A percentile compares a stretch with the other conserved stretches of the same genome.
Evolutionary conservation across 2,329 filamentous ascomycete species (phyloP).

Genomic region (Botryotinia calthae): DNA sequence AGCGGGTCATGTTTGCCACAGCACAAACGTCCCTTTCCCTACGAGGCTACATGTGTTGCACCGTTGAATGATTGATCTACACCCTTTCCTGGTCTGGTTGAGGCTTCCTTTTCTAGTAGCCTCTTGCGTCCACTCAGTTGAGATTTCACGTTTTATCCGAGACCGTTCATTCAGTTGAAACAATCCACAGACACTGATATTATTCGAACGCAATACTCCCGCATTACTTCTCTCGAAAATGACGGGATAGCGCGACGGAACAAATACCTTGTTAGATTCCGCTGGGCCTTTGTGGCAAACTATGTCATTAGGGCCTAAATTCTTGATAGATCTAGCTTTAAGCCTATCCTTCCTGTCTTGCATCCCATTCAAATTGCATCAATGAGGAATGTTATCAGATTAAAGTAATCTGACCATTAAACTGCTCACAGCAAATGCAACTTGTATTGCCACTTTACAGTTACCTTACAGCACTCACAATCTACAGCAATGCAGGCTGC

Average conservation of each 20-base stretch:
- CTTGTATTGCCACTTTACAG: neutral
- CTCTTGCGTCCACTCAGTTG: neutral
- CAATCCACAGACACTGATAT: neutral
- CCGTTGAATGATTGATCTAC: neutral
- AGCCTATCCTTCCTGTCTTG: neutral
- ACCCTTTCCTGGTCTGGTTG: neutral
- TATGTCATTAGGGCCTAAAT: neutral
- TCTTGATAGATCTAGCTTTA: neutral
- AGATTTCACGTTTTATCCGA: neutral
- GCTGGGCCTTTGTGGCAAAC: conserved; percentile 1
- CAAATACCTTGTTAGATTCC: neutral
- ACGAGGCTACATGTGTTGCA: neutral
- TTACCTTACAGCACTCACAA: neutral
- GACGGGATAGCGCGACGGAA: neutral
- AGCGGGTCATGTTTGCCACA: neutral
- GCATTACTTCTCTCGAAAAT: neutral
- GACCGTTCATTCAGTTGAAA: neutral
- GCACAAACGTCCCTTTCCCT: neutral
- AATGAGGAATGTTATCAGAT: conserved; percentile 4
- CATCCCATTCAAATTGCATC: neutral
- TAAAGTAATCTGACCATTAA: neutral
- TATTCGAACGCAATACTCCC: neutral
- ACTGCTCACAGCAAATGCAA: neutral
- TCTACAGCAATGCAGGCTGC: neutral
- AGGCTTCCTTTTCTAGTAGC: neutral